Percentiles rank a stretch among this genome's conserved stretches.
Conservation (phyloP, 768 basidiomycete genomes). For the Termitomyces sp. region DNA sequence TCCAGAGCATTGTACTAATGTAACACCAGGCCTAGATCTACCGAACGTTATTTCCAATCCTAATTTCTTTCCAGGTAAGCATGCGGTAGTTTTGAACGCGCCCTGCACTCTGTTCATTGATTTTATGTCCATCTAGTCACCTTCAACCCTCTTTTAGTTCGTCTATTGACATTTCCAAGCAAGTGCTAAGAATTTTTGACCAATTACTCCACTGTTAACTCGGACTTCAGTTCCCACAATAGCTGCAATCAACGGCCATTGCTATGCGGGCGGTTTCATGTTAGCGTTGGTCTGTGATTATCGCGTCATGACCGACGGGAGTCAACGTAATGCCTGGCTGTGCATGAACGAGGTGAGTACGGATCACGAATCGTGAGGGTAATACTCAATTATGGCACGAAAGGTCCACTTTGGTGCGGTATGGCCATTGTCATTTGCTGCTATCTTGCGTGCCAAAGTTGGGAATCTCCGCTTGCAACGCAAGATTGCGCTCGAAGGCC, state of each 20-base stretch:
- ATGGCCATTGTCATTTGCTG: slow-evolving; percentile 68
- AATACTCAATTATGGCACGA: not conserved
- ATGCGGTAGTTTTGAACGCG: slow-evolving; percentile 1
- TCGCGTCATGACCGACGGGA: slow-evolving; percentile 82
- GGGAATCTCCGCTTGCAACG: slow-evolving; percentile 52
- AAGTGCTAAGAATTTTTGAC: slow-evolving; percentile 15
- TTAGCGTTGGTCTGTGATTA: slow-evolving; percentile 82
- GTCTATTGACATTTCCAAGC: slow-evolving; percentile 77
- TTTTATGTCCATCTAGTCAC: slow-evolving; percentile 38
- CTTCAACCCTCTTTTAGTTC: slow-evolving; percentile 65
- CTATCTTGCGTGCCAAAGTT: slow-evolving; percentile 60
- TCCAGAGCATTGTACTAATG: not conserved
- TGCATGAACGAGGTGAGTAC: slow-evolving; percentile 84
- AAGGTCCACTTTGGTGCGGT: slow-evolving; percentile 80
- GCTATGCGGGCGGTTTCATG: slow-evolving; percentile 81
- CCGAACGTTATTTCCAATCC: slow-evolving; percentile 43
- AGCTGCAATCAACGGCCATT: slow-evolving; percentile 80
- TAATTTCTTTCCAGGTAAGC: slow-evolving; percentile 61
- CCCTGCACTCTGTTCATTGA: not conserved
- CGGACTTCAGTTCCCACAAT: slow-evolving; percentile 58
- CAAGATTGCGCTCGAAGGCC: slow-evolving; percentile 74
- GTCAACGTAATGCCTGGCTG: slow-evolving; percentile 71
- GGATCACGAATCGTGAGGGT: not conserved
- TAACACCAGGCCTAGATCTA: slow-evolving; percentile 55
- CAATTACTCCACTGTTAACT: not conserved